phyloP scores from a whole-genome alignment of 257 asterid genomes.

The Penstemon newberryi region DNA sequence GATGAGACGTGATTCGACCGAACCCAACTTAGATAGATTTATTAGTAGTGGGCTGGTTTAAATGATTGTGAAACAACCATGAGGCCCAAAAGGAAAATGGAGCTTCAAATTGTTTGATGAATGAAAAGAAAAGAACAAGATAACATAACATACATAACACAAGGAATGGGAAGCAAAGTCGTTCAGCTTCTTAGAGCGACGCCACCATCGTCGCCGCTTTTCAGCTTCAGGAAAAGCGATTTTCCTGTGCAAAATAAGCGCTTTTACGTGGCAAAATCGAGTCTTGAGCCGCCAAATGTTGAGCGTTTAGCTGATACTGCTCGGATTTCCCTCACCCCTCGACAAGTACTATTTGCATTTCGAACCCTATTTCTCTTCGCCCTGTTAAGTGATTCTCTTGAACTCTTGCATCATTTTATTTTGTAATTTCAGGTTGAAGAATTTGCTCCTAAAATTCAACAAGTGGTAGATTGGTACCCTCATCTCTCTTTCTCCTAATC shows the following conservation, averaged over 20 bases:
- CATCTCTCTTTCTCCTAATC: slow-evolving; percentile 1
- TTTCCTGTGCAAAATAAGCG: slow-evolving; percentile 22
- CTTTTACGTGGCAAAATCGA: slow-evolving; percentile 39
- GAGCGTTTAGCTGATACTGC: slow-evolving; percentile 75
- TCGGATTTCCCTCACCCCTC: slow-evolving; percentile 64
- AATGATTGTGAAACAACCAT: too few relatives aligned
- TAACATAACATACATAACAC: too few relatives aligned
- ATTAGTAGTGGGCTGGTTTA: too few relatives aligned
- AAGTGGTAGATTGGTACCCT: slow-evolving; percentile 58
- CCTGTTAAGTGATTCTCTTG: not conserved
- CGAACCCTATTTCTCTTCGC: not conserved
- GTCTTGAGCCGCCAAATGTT: slow-evolving; percentile 73
- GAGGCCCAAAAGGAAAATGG: too few relatives aligned
- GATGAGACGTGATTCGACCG: too few relatives aligned
- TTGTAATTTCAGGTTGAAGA: slow-evolving; percentile 52
- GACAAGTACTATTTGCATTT: slow-evolving; percentile 35
- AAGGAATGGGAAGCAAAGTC: slow-evolving; percentile 42
- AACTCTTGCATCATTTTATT: not conserved
- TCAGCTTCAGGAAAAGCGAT: slow-evolving; percentile 23
- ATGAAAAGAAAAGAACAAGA: too few relatives aligned
- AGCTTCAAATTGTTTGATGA: too few relatives aligned
- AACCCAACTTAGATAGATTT: too few relatives aligned
- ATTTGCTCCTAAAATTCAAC: slow-evolving; percentile 66
- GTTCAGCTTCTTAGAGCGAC: slow-evolving; percentile 33
- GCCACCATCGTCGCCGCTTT: slow-evolving; percentile 14